Evolutionary conservation across 1,284 basidiomycete genomes (phyloP), one percentile per base, ranked within the genome.

Genomic region (Lignosus rhinocerotis): DNA sequence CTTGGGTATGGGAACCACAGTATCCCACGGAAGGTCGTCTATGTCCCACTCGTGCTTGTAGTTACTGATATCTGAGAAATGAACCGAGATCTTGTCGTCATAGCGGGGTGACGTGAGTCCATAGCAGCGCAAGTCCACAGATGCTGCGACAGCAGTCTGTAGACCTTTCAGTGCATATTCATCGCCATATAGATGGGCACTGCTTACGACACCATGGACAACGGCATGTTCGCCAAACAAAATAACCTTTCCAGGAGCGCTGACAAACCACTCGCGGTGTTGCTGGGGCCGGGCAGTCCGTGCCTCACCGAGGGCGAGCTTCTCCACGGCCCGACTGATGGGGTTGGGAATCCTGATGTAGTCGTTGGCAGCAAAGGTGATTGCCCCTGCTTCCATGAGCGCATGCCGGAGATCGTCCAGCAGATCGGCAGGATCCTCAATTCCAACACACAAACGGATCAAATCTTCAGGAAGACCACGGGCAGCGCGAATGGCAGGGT

Each of bases 181-280:
- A 31, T 46, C n/a, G 31, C 17, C 41, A 33, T 21, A 41, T 31
- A 43, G 41, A 41, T 4, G 55, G 60, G 34, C 9, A 60, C 30
- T 14, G 85, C 92, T 81, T 72, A 94, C 93, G 55, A 96, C 92
- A 55, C 97, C 97, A 72, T 99, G 92, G 21, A 99, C 97, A 53
- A 99, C 97, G 16, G 97, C 97, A 75, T 99, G 97, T 76, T 99
- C 97, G 53, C 97, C 97, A 67, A 99, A 99, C 58, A 99, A 75
- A 66, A 99, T 99, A 62, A 99, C 93, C 74, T 99, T 99, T 45
- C 97, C 97, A 7, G 97, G 97, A 6, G 97, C 93, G 57, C 93
- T 95, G 57, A 97, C 90, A 56, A 96, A 83, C 90, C 90, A 93
- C 68, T 90, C 88, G 46, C 84, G 78, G 57, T 87, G 76, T 51